Conservation (phyloP, 805 yeast genomes). For the Starmerella vitae region DNA sequence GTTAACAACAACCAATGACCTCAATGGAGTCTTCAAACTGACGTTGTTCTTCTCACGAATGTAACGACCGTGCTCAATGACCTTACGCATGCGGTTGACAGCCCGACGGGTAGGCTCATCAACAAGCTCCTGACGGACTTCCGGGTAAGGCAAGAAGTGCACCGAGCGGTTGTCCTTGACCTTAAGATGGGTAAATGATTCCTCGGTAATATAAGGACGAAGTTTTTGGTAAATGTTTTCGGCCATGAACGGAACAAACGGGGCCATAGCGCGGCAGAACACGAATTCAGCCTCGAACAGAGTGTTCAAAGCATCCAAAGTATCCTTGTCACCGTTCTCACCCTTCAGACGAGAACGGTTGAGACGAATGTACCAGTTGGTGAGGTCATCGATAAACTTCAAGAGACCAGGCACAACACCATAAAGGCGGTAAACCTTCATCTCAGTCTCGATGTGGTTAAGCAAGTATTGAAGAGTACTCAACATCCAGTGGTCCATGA, state of each 20-base stretch:
- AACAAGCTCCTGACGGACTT: slow-evolving; percentile 61
- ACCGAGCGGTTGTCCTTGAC: slow-evolving; percentile 54
- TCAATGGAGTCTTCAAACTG: slow-evolving; percentile 89
- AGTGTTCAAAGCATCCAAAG: slow-evolving; percentile 77
- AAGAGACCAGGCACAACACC: slow-evolving; percentile 91
- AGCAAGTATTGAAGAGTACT: slow-evolving; percentile 93
- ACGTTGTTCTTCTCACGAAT: slow-evolving; percentile 92
- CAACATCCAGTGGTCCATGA: slow-evolving; percentile 94
- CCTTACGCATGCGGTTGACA: slow-evolving; percentile 90
- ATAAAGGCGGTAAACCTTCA: slow-evolving; percentile 78
- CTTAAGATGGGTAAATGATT: slow-evolving; percentile 23
- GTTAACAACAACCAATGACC: slow-evolving; percentile 73
- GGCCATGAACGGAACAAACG: slow-evolving; percentile 92
- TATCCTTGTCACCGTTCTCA: slow-evolving; percentile 72
- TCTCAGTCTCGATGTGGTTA: slow-evolving; percentile 74
- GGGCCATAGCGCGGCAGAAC: slow-evolving; percentile 92
- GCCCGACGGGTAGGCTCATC: slow-evolving; percentile 77
- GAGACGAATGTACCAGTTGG: slow-evolving; percentile 98
- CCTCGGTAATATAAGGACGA: slow-evolving; percentile 36
- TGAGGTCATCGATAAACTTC: slow-evolving; percentile 79
- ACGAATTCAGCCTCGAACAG: slow-evolving; percentile 80
- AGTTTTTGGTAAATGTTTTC: slow-evolving; percentile 77
- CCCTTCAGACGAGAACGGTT: slow-evolving; percentile 98
- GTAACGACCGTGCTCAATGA: slow-evolving; percentile 89
- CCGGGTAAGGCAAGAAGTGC: slow-evolving; percentile 87